Evolutionary conservation across 352 stramenopile species (phyloP), one percentile per base, ranked within the genome.

Genomic region (Globisporangium barbulae): DNA sequence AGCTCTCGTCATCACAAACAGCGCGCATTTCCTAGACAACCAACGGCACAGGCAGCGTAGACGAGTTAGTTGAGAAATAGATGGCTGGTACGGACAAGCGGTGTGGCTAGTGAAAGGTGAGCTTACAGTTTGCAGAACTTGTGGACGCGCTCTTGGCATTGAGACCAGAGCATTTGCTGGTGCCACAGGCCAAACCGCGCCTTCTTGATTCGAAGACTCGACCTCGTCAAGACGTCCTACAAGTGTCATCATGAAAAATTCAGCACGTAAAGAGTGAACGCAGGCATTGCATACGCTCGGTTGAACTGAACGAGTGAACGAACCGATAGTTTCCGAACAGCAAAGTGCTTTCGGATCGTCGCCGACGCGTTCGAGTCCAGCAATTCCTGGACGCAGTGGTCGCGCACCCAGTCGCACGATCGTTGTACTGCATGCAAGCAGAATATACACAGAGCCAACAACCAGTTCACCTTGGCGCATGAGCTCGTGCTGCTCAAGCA

Each of bases 61-160:
- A 21, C 6, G 9, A 3, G 5, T 37, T 53, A 53, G 48, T 12
- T 37, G 17, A 8, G 5, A n/a, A 28, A n/a, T 50, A n/a, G 28
- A 9, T 33, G 8, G 3, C 4, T 10, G 21, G 17, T 25, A 33
- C 3, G 28, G 44, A 31, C 8, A 15, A 41, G 35, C 35, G 12
- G 10, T 41, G 35, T 41, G 9, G 9, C 17, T 5, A 19, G 7
- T 31, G 25, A 6, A n/a, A 19, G 35, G 13, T 39, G 13, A 30
- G 37, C 61, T 17, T 72, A 91, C 82, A 89, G 59, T 35, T 54
- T 61, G n/a, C 79, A 89, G 63, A 84, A 91, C 2, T 30, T 61
- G 8, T 45, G 45, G 10, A 83, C 56, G 9, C 67, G 64, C 3
- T 74, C 55, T 9, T 65, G 41, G 15, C 67, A 88, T 9, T 63